These are phyloP conservation scores for Rhizopus stolonifer DNA, from an alignment of 371 early-diverging fungal species.

Conservation along the genomic window DNA sequence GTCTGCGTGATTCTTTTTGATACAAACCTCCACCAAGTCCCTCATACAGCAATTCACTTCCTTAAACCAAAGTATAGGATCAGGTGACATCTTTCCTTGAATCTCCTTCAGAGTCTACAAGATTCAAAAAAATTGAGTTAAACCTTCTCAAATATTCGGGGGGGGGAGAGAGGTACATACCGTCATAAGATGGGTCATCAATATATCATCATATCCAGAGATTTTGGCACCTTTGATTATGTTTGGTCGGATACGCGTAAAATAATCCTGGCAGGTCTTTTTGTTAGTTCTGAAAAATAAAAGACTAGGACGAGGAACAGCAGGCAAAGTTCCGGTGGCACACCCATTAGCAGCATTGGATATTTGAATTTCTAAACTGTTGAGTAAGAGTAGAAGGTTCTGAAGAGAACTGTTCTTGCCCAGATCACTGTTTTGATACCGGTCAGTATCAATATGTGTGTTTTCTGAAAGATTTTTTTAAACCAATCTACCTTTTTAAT, in stretches of 20 bases:
- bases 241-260: constrained; percentile 56
- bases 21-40: constrained; percentile 38
- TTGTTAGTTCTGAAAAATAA: constrained; percentile 75
- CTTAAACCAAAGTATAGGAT: constrained; percentile 23
- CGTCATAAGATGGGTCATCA: constrained; percentile 44
- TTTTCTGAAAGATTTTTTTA: background rate
- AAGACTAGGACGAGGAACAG: constrained; percentile 65
- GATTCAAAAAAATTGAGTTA: too few relatives aligned
- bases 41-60: constrained; percentile 22
- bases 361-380: constrained; percentile 74
- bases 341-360: constrained; percentile 67
- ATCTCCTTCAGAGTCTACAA: constrained; percentile 14
- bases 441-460: background rate
- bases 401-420: constrained; percentile 6
- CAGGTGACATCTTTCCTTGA: constrained; percentile 18
- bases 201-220: constrained; percentile 38
- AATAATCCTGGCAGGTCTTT: constrained; percentile 78
- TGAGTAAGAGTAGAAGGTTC: constrained; percentile 58
- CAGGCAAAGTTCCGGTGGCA: constrained; percentile 53
- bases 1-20: constrained; percentile 31
- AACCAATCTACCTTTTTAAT: background rate
- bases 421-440: background rate
- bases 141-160: too few relatives aligned
- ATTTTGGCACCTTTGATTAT: constrained; percentile 47
- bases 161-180: constrained; percentile 26